These are phyloP conservation scores for Taphrina sp. DNA, from an alignment of 1,139 yeast species.

Conservation along the genomic window DNA sequence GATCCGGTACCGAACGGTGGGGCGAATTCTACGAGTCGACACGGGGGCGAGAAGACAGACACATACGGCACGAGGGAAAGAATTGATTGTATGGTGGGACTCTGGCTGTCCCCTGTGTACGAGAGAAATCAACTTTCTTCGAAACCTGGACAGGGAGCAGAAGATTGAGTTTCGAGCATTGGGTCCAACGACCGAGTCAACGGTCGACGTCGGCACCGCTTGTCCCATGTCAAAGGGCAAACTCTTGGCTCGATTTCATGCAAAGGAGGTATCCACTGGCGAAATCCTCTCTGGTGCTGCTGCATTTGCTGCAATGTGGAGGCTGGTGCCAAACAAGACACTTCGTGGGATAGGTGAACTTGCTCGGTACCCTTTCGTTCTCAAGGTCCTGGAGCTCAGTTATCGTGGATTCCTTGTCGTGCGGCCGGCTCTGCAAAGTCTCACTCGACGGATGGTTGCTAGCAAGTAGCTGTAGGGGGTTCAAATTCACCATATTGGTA, in stretches of 20 bases:
- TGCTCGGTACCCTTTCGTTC: neutral
- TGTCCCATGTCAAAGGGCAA: neutral
- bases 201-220: neutral
- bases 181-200: neutral
- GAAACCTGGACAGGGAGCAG: neutral
- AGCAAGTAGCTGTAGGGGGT: too few relatives aligned
- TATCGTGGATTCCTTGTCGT: neutral
- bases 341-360: neutral
- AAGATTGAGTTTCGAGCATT: neutral
- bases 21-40: too few relatives aligned
- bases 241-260: constrained; percentile 2
- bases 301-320: constrained; percentile 9
- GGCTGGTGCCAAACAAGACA: neutral
- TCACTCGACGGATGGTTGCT: constrained; percentile 2
- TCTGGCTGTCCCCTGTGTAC: constrained; percentile 6
- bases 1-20: too few relatives aligned
- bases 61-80: neutral
- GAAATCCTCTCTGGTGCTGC: neutral
- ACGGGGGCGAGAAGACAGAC: too few relatives aligned
- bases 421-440: constrained; percentile 2
- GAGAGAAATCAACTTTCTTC: neutral
- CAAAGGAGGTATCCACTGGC: neutral
- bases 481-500: too few relatives aligned
- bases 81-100: constrained; percentile 13
- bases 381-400: neutral